These are phyloP conservation scores for Populus simonii DNA, from an alignment of 345 rosid genomes.

Conservation along the genomic window DNA sequence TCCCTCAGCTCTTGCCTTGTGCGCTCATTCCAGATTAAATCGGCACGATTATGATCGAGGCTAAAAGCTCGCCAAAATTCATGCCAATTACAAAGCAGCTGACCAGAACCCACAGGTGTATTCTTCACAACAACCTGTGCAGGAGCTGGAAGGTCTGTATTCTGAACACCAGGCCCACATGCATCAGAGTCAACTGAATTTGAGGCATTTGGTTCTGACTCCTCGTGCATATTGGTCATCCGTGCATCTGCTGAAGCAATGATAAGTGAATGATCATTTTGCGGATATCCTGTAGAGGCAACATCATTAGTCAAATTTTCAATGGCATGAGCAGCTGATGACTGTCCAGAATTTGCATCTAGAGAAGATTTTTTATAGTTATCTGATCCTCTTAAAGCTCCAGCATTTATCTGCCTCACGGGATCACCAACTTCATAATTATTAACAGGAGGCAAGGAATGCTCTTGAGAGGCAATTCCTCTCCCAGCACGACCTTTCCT, in stretches of 20 bases:
- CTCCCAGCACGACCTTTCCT: slow-evolving; percentile 67
- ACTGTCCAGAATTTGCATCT: slow-evolving; percentile 48
- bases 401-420: slow-evolving; percentile 40
- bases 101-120: slow-evolving; percentile 92
- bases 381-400: slow-evolving; percentile 46
- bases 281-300: slow-evolving; percentile 42
- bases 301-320: slow-evolving; percentile 44
- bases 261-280: slow-evolving; percentile 43
- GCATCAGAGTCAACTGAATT: slow-evolving; percentile 46
- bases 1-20: slow-evolving; percentile 96
- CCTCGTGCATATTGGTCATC: slow-evolving; percentile 38
- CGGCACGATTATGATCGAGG: slow-evolving; percentile 99
- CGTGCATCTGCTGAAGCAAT: slow-evolving; percentile 41
- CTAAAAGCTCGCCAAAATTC: slow-evolving; percentile 99
- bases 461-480: slow-evolving; percentile 63
- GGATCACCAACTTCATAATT: slow-evolving; percentile 57
- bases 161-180: slow-evolving; percentile 40
- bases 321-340: slow-evolving; percentile 38
- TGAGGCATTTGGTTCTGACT: slow-evolving; percentile 46
- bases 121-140: slow-evolving; percentile 96
- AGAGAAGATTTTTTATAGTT: slow-evolving; percentile 43
- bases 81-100: slow-evolving; percentile 89
- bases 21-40: slow-evolving; percentile 98
- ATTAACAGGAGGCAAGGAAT: slow-evolving; percentile 41
- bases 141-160: slow-evolving; percentile 77